phyloP scores from a whole-genome alignment of 2,329 filamentous ascomycete genomes.

The Colletotrichum musicola region DNA sequence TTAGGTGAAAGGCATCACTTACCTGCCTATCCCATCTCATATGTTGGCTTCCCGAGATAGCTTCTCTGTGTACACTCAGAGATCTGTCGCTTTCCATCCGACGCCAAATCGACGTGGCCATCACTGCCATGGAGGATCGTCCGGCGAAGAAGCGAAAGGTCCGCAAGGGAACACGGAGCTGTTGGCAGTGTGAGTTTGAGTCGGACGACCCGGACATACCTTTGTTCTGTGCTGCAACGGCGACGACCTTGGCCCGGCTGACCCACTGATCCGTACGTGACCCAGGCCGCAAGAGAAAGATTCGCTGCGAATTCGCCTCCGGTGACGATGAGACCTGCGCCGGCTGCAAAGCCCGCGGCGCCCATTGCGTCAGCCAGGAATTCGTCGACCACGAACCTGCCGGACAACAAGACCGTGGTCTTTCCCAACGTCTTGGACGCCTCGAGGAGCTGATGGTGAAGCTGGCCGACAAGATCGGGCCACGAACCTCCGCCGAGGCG shows the following conservation, averaged over 20 bases:
- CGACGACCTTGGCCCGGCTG: neutral
- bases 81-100: too few species aligned
- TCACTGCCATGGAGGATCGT: constrained; percentile 28
- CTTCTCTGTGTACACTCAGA: too few species aligned
- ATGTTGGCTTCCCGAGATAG: too few species aligned
- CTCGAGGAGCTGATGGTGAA: constrained; percentile 62
- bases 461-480: constrained; percentile 47
- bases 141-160: constrained; percentile 54
- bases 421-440: constrained; percentile 58
- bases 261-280: neutral
- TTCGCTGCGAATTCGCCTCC: constrained; percentile 60
- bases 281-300: constrained; percentile 57
- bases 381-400: constrained; percentile 49
- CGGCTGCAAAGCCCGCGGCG: constrained; percentile 58
- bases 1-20: too few species aligned
- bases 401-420: constrained; percentile 50
- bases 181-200: constrained; percentile 67
- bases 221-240: neutral
- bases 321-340: constrained; percentile 56
- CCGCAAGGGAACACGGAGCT: constrained; percentile 68
- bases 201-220: constrained; percentile 11
- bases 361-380: constrained; percentile 62
- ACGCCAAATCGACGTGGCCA: neutral
- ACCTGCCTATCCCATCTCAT: too few species aligned
- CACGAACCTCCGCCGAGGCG: constrained; percentile 4